Evolutionary conservation across 2,329 filamentous ascomycete species (phyloP).

Genomic region (Conoideocrella luteorostrata): DNA sequence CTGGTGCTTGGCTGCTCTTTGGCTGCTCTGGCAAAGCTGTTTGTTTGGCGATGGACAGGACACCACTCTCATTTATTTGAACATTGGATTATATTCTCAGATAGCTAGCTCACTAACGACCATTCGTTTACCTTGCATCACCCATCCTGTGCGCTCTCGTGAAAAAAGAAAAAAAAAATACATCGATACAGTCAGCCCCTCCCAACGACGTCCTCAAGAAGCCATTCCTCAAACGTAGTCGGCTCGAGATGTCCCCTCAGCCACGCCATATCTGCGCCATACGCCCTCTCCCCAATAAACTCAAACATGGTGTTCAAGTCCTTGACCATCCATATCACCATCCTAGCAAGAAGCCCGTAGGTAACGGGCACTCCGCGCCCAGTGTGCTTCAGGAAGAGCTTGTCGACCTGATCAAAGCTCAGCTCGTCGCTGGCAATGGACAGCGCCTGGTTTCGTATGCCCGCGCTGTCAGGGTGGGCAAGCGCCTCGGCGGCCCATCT

Average conservation of each 20-base stretch:
- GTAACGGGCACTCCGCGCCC: slow-evolving; percentile 17
- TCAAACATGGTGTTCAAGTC: slow-evolving; percentile 18
- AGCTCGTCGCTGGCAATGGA: slow-evolving; percentile 19
- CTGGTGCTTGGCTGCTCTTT: too few relatives aligned
- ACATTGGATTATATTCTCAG: too few relatives aligned
- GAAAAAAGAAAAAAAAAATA: too few relatives aligned
- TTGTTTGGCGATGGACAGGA: background rate
- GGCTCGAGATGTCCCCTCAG: slow-evolving; percentile 14
- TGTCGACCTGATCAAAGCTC: slow-evolving; percentile 15
- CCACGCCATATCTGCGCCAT: slow-evolving; percentile 17
- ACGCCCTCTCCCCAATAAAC: slow-evolving; percentile 15
- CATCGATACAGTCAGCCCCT: background rate
- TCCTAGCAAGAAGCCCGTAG: slow-evolving; percentile 13
- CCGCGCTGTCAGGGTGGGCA: slow-evolving; percentile 11
- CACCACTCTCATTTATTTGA: background rate
- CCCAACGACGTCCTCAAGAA: slow-evolving; percentile 9
- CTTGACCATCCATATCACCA: slow-evolving; percentile 17
- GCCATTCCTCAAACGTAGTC: slow-evolving; percentile 17
- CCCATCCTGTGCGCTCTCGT: background rate
- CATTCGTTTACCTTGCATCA: too few relatives aligned
- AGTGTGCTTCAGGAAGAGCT: slow-evolving; percentile 14
- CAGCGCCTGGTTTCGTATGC: slow-evolving; percentile 16
- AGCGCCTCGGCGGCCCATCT: slow-evolving; percentile 17
- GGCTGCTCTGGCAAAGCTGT: too few relatives aligned
- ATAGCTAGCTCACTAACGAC: too few relatives aligned